These are phyloP conservation scores for Alternaria dauci DNA, from an alignment of 2,329 filamentous ascomycete genomes.

Conservation along the genomic window DNA sequence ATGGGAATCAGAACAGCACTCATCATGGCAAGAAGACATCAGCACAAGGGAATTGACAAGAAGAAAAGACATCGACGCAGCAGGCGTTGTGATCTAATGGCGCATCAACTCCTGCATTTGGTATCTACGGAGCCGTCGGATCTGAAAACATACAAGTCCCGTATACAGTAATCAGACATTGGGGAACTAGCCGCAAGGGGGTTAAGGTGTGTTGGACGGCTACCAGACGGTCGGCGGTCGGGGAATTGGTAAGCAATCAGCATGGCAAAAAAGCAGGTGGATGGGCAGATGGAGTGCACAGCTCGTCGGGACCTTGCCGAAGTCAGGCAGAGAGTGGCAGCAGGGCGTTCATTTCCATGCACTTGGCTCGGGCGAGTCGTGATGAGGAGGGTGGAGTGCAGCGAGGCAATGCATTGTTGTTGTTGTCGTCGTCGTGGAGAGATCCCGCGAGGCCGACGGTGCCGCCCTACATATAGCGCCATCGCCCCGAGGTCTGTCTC, in stretches of 20 bases:
- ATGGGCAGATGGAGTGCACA: conserved; percentile 18
- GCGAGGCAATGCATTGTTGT: background rate
- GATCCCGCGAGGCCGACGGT: conserved; percentile 15
- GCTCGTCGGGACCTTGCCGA: conserved; percentile 20
- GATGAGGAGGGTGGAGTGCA: background rate
- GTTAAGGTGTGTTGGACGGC: conserved; percentile 20
- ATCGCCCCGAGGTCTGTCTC: conserved; percentile 16
- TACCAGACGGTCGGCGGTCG: conserved; percentile 15
- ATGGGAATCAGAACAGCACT: background rate
- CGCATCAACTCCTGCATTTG: conserved; percentile 2
- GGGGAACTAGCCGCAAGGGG: conserved; percentile 9
- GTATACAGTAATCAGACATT: conserved; percentile 22
- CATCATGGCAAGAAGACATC: background rate
- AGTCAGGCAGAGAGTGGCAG: conserved; percentile 17
- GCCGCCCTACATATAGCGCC: conserved; percentile 20
- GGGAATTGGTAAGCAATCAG: conserved; percentile 31
- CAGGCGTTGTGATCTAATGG: background rate
- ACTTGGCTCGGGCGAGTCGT: conserved; percentile 5
- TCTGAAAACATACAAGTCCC: conserved; percentile 21
- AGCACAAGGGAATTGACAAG: background rate
- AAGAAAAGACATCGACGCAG: conserved; percentile 1
- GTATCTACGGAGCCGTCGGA: conserved; percentile 28
- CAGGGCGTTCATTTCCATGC: conserved; percentile 1
- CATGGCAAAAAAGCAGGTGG: conserved; percentile 12
- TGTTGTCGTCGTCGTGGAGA: conserved; percentile 3